Evolutionary conservation across 2,329 filamentous ascomycete genomes (phyloP).

Genomic region (Drechslera avenae): DNA sequence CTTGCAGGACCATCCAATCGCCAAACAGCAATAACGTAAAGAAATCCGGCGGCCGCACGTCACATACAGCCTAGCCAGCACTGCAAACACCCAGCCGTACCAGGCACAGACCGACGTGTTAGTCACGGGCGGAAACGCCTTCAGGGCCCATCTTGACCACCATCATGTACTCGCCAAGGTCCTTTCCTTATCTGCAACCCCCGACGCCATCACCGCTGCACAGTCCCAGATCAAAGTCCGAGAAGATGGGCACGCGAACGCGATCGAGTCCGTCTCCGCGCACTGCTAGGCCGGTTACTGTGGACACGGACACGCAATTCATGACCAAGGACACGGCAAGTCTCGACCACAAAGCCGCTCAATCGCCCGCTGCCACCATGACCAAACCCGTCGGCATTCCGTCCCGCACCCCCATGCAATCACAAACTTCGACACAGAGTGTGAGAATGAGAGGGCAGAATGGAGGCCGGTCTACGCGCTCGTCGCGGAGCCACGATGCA

Average conservation of each 20-base stretch:
- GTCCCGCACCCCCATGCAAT: slow-evolving; percentile 38
- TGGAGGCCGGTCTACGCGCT: slow-evolving; percentile 34
- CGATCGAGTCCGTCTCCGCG: slow-evolving; percentile 25
- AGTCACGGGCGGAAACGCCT: slow-evolving; percentile 36
- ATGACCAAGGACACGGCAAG: slow-evolving; percentile 8
- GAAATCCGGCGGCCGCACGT: slow-evolving; percentile 36
- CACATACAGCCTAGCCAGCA: slow-evolving; percentile 28
- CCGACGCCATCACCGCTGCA: slow-evolving; percentile 44
- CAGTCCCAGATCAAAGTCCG: slow-evolving; percentile 17
- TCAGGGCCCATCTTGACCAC: slow-evolving; percentile 26
- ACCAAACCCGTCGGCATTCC: slow-evolving; percentile 53
- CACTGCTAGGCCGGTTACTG: slow-evolving; percentile 16
- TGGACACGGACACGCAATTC: slow-evolving; percentile 14
- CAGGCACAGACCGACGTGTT: slow-evolving; percentile 18
- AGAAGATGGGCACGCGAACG: slow-evolving; percentile 42
- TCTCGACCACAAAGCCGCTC: slow-evolving; percentile 13
- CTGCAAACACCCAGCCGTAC: slow-evolving; percentile 12
- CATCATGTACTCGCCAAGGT: slow-evolving; percentile 54
- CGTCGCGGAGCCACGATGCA: slow-evolving; percentile 45
- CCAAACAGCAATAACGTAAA: slow-evolving; percentile 46
- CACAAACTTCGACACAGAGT: slow-evolving; percentile 38
- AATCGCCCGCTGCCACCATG: slow-evolving; percentile 18
- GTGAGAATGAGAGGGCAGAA: slow-evolving; percentile 41
- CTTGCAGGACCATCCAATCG: slow-evolving; percentile 40
- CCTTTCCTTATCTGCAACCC: slow-evolving; percentile 50